These are phyloP conservation scores for Trichosanthes truncata DNA, from an alignment of 306 rosid genomes.

Conservation along the genomic window DNA sequence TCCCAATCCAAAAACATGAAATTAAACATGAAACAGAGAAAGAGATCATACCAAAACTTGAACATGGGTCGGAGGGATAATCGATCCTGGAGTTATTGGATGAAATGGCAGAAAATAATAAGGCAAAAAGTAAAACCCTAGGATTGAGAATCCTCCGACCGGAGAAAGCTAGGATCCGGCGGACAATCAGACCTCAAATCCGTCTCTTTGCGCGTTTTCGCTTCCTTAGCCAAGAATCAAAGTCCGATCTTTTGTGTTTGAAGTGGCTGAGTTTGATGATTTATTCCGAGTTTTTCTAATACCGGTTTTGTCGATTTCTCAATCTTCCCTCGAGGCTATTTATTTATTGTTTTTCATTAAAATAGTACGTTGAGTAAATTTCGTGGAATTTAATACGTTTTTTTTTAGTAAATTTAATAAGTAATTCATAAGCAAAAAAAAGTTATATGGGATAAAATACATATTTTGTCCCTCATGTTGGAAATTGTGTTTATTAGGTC, in stretches of 20 bases:
- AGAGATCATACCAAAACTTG: conserved; percentile 61
- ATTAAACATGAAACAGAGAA: background rate
- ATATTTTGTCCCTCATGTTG: too few relatives aligned
- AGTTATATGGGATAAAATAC: too few relatives aligned
- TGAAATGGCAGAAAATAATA: background rate
- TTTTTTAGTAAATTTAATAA: too few relatives aligned
- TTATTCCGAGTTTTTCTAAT: background rate
- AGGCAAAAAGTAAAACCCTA: conserved; percentile 12
- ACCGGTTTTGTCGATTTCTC: background rate
- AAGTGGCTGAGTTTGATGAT: background rate
- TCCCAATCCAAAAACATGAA: conserved; percentile 1
- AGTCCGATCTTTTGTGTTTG: background rate
- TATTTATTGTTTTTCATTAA: background rate
- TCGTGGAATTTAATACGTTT: background rate
- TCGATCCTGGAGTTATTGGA: conserved; percentile 15
- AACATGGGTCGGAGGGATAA: conserved; percentile 36
- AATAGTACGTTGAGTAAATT: background rate
- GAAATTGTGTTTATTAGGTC: too few relatives aligned
- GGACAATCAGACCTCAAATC: background rate
- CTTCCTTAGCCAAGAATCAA: background rate
- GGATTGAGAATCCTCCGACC: background rate
- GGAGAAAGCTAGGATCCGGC: conserved; percentile 1
- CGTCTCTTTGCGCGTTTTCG: background rate
- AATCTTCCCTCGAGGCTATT: background rate
- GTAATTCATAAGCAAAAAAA: too few relatives aligned